phyloP scores from a whole-genome alignment of 1,139 yeast genomes.

The Candida sp. region DNA sequence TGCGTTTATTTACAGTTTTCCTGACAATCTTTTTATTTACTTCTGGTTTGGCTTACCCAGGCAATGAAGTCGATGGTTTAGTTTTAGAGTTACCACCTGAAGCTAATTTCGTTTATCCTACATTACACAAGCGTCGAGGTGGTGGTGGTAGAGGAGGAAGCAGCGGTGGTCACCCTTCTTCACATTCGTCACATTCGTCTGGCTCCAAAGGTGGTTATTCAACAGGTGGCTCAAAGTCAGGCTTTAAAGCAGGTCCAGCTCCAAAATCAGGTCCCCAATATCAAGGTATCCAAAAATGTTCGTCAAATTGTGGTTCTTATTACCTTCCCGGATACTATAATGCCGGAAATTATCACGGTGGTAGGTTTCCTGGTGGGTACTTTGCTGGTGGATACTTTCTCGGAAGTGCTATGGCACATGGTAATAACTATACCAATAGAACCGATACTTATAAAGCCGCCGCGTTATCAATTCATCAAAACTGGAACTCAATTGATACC shows the following conservation, averaged over 20 bases:
- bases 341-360: slow-evolving; percentile 1
- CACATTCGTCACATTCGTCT: neutral
- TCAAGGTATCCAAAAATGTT: neutral
- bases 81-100: neutral
- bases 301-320: slow-evolving; percentile 1
- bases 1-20: neutral
- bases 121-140: neutral
- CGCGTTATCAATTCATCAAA: neutral
- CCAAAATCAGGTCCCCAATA: neutral
- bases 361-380: slow-evolving; percentile 1
- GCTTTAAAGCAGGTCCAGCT: neutral
- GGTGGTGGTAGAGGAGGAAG: neutral
- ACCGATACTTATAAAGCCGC: neutral
- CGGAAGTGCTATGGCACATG: neutral
- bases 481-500: neutral
- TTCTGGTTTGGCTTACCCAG: neutral
- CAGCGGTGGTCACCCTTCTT: neutral
- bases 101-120: no score
- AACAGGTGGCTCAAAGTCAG: neutral
- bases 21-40: neutral
- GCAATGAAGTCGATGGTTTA: neutral
- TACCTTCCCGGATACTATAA: slow-evolving; percentile 1
- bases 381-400: slow-evolving; percentile 1
- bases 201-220: neutral
- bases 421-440: neutral